Evolutionary conservation across 225 moss, liverwort and hornwort genomes (phyloP), one percentile per base, ranked within the genome.

Genomic region (Thuidium tamariscinum): DNA sequence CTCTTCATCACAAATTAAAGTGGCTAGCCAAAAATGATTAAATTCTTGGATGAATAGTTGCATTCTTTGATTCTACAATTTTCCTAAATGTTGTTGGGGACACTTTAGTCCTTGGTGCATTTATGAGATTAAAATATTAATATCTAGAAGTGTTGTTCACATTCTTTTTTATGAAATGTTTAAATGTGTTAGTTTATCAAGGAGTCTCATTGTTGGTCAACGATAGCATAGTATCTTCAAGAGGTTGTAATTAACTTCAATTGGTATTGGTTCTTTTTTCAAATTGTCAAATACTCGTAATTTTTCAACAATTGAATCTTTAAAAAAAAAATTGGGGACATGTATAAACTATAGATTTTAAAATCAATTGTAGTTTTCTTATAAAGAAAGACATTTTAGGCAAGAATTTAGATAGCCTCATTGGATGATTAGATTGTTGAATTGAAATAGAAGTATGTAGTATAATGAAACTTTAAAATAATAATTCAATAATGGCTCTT

Each of bases 361-460:
- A 25, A 69, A 41, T 26, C 1, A 0, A 8, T 12, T 39, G 4
- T 69, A 41, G 13, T 13, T 39, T 0, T 68, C 13, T 39, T 69
- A 1, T 41, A 4, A 0, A 69, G 3, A 22, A 0, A 3, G 13
- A 39, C 0, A 23, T 13, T 23, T 67, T 39, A 39, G 39, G 3
- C 1, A 8, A 69, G 41, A 39, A 23, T 39, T 39, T 41, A 25
- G 22, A 8, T n/a, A n/a, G n/a, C n/a, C n/a, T n/a, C 7, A 4
- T 1, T n/a, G n/a, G 8, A 41, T 15, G 26, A 8, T 26, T 23
- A 2, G 8, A 69, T 1, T 14, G 12, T 39, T 41, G 15, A 69
- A 39, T 2, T 41, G 3, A 41, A 41, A 25, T 41, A 25, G 68
- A 25, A 39, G 0, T 69, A 25, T 14, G 1, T 69, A 39, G 5